A percentile compares a stretch with the other conserved stretches of the same genome.
Conservation (phyloP, 2,329 filamentous ascomycete species). For the Thielaviopsis musarum region DNA sequence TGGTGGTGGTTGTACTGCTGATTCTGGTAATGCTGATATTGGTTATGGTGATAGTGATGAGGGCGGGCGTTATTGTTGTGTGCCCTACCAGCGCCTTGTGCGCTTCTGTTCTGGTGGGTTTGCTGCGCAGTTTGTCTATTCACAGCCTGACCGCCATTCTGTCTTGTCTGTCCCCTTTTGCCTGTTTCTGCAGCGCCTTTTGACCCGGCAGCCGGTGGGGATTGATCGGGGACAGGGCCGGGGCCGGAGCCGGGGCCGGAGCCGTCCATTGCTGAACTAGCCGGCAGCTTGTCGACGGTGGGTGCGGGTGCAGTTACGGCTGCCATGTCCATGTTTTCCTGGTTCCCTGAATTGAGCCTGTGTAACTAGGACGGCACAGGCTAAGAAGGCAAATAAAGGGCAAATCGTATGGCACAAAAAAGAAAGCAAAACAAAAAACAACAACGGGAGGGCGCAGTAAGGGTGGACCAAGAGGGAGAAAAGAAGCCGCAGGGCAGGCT, state of each 20-base stretch:
- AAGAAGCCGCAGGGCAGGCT: no score
- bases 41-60: neutral
- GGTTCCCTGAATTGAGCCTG: neutral
- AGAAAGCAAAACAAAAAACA: no score
- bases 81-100: neutral
- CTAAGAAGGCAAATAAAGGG: neutral
- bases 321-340: no score
- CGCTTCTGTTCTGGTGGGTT: neutral
- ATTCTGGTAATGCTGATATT: neutral
- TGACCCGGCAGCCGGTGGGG: neutral
- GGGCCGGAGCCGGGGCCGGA: no score
- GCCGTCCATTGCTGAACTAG: neutral
- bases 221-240: neutral
- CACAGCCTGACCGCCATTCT: neutral
- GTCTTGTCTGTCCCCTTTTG: neutral
- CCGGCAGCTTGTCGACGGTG: neutral
- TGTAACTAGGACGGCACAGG: neutral
- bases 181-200: neutral
- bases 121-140: neutral
- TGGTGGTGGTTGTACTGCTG: neutral
- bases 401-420: neutral
- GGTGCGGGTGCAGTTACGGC: neutral
- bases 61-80: neutral
- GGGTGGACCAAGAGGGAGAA: no score
- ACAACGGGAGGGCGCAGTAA: no score